Base-by-base conservation (phyloP, 2,329 filamentous ascomycete species). In the Aaosphaeria pasadenensis region DNA sequence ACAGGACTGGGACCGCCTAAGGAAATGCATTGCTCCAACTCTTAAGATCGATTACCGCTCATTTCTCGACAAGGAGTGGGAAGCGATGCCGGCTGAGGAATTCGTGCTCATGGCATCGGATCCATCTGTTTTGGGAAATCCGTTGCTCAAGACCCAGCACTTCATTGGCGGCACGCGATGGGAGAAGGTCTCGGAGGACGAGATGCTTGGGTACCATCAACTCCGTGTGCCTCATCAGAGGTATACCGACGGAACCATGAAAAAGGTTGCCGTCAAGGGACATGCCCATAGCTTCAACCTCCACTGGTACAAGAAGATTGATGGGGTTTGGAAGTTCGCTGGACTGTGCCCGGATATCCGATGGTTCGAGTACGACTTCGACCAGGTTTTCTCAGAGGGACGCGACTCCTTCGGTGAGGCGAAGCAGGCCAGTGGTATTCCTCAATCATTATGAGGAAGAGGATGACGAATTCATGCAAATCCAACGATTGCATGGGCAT, bases 1-100 rank as follows among this genome's bases (percentile, higher is more conserved):
- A 17, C 47, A 70, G 70, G 80, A 86, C 71, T 86, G 83, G 82
- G 72, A 75, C 11, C 77, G 81, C 44, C 76, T 86, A 30, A 63
- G 73, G 55, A 80, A 77, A 53, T 81, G 79, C 72, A 83, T 88
- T 55, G 84, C 84, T 3, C 84, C 84, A 1, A 83, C 78, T 1
- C 62, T 83, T 11, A 73, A 71, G 77, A 79, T 90, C 59, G 87
- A 91, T 75, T 91, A 91, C 78, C 75, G 66, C 54, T 82, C 66
- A 11, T 76, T 81, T 59, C 70, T 81, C 51, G 70, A 75, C 69
- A 78, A 80, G 66, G 62, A 77, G 45, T 82, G 79, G 79, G 77
- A 81, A 51, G 65, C 71, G 11, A 81, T 82, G 77, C 77, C 78
- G 0, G 77, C 78, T 6, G 74, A 75, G 1, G 75, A 81, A 47